A percentile compares a stretch with the other conserved stretches of the same genome.
These are phyloP conservation scores for Cucumis melo DNA, from an alignment of 306 rosid species.

Conservation along the genomic window DNA sequence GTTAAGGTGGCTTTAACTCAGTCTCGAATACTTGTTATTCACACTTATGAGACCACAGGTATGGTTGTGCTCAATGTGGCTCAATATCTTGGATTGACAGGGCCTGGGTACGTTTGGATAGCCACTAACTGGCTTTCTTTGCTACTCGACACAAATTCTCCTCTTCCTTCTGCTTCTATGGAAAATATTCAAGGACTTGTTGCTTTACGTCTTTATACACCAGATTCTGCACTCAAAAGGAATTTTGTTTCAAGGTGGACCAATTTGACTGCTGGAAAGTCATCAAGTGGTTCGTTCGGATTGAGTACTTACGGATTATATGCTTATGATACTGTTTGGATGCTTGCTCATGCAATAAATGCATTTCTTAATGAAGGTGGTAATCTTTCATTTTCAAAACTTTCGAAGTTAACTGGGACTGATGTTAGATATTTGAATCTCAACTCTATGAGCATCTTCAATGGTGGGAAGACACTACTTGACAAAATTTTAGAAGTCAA, in stretches of 20 bases:
- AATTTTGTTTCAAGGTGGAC: conserved; percentile 67
- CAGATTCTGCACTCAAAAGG: conserved; percentile 52
- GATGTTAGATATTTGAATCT: conserved; percentile 34
- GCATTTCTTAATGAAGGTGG: conserved; percentile 66
- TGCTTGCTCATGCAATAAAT: conserved; percentile 70
- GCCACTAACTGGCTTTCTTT: conserved; percentile 63
- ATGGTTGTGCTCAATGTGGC: conserved; percentile 44
- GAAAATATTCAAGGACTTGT: conserved; percentile 63
- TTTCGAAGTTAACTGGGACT: conserved; percentile 29
- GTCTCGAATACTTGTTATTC: conserved; percentile 69
- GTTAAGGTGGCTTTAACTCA: conserved; percentile 70
- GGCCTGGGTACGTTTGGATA: conserved; percentile 83
- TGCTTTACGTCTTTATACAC: conserved; percentile 53
- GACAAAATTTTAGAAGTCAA: conserved; percentile 36
- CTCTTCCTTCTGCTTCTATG: conserved; percentile 27
- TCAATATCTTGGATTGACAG: conserved; percentile 68
- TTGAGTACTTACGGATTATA: conserved; percentile 36
- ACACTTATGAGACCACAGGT: conserved; percentile 32
- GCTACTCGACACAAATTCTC: conserved; percentile 32
- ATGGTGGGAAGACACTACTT: conserved; percentile 46
- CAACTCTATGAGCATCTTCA: conserved; percentile 54
- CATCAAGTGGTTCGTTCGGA: conserved; percentile 26
- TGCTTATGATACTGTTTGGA: conserved; percentile 85
- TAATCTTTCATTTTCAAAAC: conserved; percentile 48
- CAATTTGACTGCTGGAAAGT: conserved; percentile 37